Base-by-base conservation (phyloP, 352 stramenopile genomes). In the Globisporangium splendens region DNA sequence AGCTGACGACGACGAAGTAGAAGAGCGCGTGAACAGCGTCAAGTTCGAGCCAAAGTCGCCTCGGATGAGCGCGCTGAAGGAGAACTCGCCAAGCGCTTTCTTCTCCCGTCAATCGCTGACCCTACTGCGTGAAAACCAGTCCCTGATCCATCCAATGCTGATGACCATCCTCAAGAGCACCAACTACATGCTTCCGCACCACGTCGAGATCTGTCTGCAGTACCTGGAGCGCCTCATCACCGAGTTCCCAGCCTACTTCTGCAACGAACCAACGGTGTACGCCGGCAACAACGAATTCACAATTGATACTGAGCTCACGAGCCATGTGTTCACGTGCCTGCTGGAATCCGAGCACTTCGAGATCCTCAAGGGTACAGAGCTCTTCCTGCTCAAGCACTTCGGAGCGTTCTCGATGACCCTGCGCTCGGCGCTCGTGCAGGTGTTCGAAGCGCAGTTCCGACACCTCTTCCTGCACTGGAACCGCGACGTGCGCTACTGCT, bases 401-500 rank as follows among this genome's bases (percentile, higher is more conserved):
- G 55, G 24, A 15, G 47, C 52, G 0, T 62, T 92, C 49, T 90
- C 83, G 13, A 60, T 83, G 21, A 59, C 68, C 21, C 56, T 94
- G 41, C 84, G 87, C n/a, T 47, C 74, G 1, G 66, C 77, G 31
- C 56, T 94, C 24, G 71, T 70, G 12, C 55, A 66, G 17, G 56
- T 87, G 31, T 75, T 92, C 13, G 76, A 70, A 0, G 61, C 43
- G 24, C 69, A 89, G 48, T 77, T 91, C 35, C 72, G 70, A 38
- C 71, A 70, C 1, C 73, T 94, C 24, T 91, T 94, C 59, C 65
- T 91, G 39, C 84, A 94, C 62, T 94, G 84, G 84, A 78, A 88
- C 63, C 82, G 80, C 48, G 84, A 94, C 71, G 84, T 94, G 24
- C 82, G 84, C 38, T 94, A 85, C 61, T 91, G 83, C 65, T 94